A percentile compares a stretch with the other conserved stretches of the same genome.
These are phyloP conservation scores for Haberlea rhodopensis DNA, from an alignment of 257 asterid species.

Conservation along the genomic window DNA sequence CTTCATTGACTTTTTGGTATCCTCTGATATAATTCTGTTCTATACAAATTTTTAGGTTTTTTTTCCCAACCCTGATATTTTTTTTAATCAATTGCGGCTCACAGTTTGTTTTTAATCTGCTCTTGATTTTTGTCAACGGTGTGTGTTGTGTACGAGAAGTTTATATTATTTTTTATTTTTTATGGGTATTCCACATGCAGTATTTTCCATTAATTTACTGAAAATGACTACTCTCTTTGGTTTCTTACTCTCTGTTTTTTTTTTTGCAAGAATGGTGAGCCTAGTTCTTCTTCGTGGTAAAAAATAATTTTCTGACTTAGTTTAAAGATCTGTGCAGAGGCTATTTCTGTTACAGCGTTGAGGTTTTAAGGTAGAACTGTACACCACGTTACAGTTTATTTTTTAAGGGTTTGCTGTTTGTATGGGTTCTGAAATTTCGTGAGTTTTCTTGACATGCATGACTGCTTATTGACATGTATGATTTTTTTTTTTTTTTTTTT, in stretches of 20 bases:
- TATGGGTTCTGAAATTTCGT: not conserved
- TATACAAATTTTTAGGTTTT: too few species aligned
- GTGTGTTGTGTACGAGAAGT: not conserved
- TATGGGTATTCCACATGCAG: not conserved
- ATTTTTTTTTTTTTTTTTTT: not conserved
- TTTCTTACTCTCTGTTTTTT: not conserved
- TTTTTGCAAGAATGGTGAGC: not conserved
- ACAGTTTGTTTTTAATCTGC: not conserved
- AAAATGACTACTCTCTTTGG: not conserved
- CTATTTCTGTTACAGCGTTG: slow-evolving; percentile 8
- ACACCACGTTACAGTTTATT: not conserved
- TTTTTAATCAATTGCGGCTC: not conserved
- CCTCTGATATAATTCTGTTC: not conserved
- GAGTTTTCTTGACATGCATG: slow-evolving; percentile 30
- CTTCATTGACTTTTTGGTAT: not conserved
- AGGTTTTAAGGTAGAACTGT: slow-evolving; percentile 24
- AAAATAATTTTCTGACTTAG: too few species aligned
- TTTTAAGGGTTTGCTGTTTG: not conserved
- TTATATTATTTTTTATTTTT: too few species aligned
- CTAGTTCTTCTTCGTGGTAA: too few species aligned
- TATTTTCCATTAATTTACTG: not conserved
- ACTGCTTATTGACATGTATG: not conserved
- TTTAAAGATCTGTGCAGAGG: slow-evolving; percentile 8
- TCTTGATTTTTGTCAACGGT: not conserved
- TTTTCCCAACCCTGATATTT: too few species aligned